These are phyloP conservation scores for Hemileccinum impolitum DNA, from an alignment of 768 basidiomycete species.

Conservation along the genomic window DNA sequence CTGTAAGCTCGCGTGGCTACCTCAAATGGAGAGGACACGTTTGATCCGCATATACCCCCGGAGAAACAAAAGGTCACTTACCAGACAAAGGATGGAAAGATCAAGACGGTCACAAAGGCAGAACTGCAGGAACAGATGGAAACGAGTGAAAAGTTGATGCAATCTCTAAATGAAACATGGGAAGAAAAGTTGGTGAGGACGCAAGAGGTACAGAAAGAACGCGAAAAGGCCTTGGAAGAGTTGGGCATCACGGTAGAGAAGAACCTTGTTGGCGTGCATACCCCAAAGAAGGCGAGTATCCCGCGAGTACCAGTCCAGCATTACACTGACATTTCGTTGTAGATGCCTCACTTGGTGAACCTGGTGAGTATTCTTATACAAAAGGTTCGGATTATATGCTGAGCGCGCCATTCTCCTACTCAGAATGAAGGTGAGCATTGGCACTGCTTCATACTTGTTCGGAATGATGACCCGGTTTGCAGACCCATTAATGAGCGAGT, in stretches of 20 bases:
- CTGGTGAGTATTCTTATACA: constrained; percentile 54
- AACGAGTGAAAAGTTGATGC: constrained; percentile 92
- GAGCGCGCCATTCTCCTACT: constrained; percentile 9
- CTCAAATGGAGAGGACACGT: constrained; percentile 67
- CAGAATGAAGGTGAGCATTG: constrained; percentile 66
- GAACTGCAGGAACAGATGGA: constrained; percentile 97
- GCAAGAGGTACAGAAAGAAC: constrained; percentile 92
- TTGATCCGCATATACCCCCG: constrained; percentile 85
- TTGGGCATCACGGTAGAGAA: constrained; percentile 97
- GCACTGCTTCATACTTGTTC: background rate
- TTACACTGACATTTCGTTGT: constrained; percentile 13
- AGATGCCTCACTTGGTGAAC: constrained; percentile 95
- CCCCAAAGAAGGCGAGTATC: constrained; percentile 79
- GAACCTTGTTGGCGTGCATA: constrained; percentile 93
- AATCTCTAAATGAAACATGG: constrained; percentile 93
- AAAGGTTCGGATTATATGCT: constrained; percentile 3
- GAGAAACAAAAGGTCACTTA: constrained; percentile 96
- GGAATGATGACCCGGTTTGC: constrained; percentile 12
- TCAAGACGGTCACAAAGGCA: constrained; percentile 95
- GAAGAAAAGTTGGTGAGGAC: constrained; percentile 91
- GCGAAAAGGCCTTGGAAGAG: constrained; percentile 97
- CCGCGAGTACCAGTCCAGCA: constrained; percentile 3
- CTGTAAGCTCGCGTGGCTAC: constrained; percentile 70
- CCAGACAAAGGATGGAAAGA: constrained; percentile 85
- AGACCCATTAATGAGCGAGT: constrained; percentile 98